phyloP scores from a whole-genome alignment of 2,329 filamentous ascomycete genomes.

The Didymella pomorum region DNA sequence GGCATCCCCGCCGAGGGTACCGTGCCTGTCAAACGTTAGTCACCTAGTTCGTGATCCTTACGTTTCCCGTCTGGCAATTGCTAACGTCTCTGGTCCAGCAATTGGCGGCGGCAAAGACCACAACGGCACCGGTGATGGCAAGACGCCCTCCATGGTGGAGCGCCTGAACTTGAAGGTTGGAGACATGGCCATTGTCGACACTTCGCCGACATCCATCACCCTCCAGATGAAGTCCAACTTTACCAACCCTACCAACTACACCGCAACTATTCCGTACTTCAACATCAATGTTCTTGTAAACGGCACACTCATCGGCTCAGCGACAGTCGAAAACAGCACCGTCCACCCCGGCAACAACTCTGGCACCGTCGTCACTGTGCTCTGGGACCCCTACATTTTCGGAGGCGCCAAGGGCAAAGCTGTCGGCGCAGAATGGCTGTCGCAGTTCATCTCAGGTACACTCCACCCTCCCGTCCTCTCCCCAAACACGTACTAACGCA shows the following conservation, averaged over 20 bases:
- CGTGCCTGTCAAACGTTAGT: slow-evolving; percentile 94
- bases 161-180: slow-evolving; percentile 70
- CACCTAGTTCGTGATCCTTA: slow-evolving; percentile 59
- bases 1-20: slow-evolving; percentile 83
- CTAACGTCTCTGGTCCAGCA: slow-evolving; percentile 48
- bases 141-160: slow-evolving; percentile 45
- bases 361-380: slow-evolving; percentile 70
- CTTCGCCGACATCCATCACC: slow-evolving; percentile 73
- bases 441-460: slow-evolving; percentile 82
- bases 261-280: slow-evolving; percentile 79
- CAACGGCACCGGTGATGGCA: slow-evolving; percentile 22
- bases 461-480: background rate
- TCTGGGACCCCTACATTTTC: slow-evolving; percentile 74
- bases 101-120: slow-evolving; percentile 55
- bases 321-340: slow-evolving; percentile 69
- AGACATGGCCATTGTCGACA: slow-evolving; percentile 75
- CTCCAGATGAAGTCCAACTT: slow-evolving; percentile 79
- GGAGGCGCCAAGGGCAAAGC: slow-evolving; percentile 68
- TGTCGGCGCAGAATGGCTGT: slow-evolving; percentile 76
- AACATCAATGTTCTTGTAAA: slow-evolving; percentile 80
- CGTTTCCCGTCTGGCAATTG: slow-evolving; percentile 28
- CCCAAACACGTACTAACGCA: slow-evolving; percentile 9
- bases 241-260: slow-evolving; percentile 89
- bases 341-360: slow-evolving; percentile 76
- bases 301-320: slow-evolving; percentile 76